A percentile compares a stretch with the other conserved stretches of the same genome.
These are phyloP conservation scores for Neopestalotiopsis sp. DNA, from an alignment of 2,329 filamentous ascomycete genomes.

Conservation along the genomic window DNA sequence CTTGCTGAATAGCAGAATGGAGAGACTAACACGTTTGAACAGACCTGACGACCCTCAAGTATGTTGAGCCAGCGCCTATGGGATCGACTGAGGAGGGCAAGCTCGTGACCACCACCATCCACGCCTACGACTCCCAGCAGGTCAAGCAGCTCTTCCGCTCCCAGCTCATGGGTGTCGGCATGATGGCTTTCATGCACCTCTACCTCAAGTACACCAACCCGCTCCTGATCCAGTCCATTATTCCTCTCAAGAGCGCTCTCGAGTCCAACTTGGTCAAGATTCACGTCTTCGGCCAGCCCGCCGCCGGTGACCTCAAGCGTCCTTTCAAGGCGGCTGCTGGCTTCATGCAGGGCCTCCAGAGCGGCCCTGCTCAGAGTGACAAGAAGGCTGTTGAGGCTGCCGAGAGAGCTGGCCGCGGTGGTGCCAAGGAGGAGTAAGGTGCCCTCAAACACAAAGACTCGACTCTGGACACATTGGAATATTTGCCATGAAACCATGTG, in stretches of 20 bases:
- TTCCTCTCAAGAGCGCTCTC: constrained; percentile 93
- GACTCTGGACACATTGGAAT: not conserved
- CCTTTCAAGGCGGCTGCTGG: constrained; percentile 90
- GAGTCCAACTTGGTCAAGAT: constrained; percentile 98
- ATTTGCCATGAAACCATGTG: not conserved
- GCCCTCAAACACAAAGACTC: not conserved
- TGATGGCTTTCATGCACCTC: constrained; percentile 98
- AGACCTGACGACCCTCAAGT: constrained; percentile 98
- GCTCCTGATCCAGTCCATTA: constrained; percentile 97
- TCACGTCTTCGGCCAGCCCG: constrained; percentile 85
- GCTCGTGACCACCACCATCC: constrained; percentile 93
- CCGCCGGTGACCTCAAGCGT: constrained; percentile 88
- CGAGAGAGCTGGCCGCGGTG: constrained; percentile 76
- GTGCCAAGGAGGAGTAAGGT: constrained; percentile 73
- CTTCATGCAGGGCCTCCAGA: constrained; percentile 80
- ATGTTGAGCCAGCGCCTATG: constrained; percentile 94
- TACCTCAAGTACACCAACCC: constrained; percentile 99
- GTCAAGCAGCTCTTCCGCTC: constrained; percentile 84
- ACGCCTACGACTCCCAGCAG: constrained; percentile 91
- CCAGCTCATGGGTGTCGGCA: constrained; percentile 93
- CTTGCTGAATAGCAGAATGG: constrained; percentile 11
- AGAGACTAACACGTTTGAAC: constrained; percentile 15
- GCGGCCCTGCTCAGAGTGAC: constrained; percentile 83
- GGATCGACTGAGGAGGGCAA: constrained; percentile 94
- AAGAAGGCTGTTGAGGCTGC: constrained; percentile 85